phyloP scores from a whole-genome alignment of 495 filamentous ascomycete genomes.

The Xylaria grammica region DNA sequence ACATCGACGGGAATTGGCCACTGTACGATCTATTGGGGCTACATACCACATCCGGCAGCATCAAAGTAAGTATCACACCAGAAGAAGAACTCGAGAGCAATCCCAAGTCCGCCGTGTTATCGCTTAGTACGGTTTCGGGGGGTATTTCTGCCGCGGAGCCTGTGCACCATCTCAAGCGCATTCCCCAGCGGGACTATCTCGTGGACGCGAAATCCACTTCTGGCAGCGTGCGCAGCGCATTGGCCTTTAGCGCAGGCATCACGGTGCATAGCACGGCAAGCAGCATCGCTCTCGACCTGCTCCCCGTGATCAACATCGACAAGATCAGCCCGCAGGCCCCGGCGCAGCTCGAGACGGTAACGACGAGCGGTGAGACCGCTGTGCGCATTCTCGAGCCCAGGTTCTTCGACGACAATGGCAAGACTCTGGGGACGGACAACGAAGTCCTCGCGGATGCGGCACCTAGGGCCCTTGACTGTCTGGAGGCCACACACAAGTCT shows the following conservation, averaged over 20 bases:
- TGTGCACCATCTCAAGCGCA: constrained; percentile 26
- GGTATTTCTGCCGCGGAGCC: constrained; percentile 43
- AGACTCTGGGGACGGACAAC: background rate
- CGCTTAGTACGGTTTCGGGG: constrained; percentile 42
- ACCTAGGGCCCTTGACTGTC: constrained; percentile 26
- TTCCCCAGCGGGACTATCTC: constrained; percentile 50
- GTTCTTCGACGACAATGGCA: constrained; percentile 31
- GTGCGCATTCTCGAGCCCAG: constrained; percentile 43
- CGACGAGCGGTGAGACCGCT: constrained; percentile 39
- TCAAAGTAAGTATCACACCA: constrained; percentile 45
- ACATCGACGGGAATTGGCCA: constrained; percentile 49
- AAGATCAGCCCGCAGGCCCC: constrained; percentile 4
- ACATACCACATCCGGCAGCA: constrained; percentile 42
- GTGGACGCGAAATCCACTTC: constrained; percentile 44
- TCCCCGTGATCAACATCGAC: constrained; percentile 41
- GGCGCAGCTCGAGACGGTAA: constrained; percentile 34
- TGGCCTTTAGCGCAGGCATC: constrained; percentile 37
- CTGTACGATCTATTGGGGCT: constrained; percentile 47
- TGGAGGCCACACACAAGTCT: constrained; percentile 37
- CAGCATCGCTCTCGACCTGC: constrained; percentile 33
- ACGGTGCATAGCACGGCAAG: constrained; percentile 37
- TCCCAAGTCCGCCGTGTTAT: constrained; percentile 42
- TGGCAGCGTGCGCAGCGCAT: constrained; percentile 35
- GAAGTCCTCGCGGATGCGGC: background rate
- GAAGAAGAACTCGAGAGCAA: constrained; percentile 27